Evolutionary conservation across 805 yeast genomes (phyloP), one percentile per base, ranked within the genome.

Genomic region (Barnettozyma sucrosica): DNA sequence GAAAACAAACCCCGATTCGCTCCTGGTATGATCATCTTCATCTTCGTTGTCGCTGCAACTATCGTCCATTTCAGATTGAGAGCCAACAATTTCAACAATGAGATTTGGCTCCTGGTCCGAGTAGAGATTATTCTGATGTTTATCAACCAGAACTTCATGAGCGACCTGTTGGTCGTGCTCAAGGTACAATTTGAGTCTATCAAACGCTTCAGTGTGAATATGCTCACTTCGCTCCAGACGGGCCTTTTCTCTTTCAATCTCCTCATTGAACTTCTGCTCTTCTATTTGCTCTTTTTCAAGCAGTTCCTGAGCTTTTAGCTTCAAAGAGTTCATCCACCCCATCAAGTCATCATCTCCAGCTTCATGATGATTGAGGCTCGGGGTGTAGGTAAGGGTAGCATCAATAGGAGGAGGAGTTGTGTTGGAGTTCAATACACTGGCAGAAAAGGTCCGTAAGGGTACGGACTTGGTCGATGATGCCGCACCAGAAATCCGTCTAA

Each of bases 231-330:
- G 53, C 52, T 63, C 55, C 18, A 53, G 32, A 7, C 46, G 45
- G 19, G 45, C 36, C 23, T 45, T 54, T 32, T 72, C 76, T 11
- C 54, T 49, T 33, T 65, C 64, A 10, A 74, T 44, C 28, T 64
- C 61, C 11, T 65, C 63, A 37, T 69, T 66, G 45, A 71, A 68
- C 28, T 49, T 44, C 36, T 58, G 57, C 47, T 74, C 77, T 36
- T 72, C 70, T 18, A 53, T 51, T 30, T 61, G 61, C 8, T 68
- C 66, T 23, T 64, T 53, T 14, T 55, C 52, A 13, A 69, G 50
- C 11, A 65, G 61, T 7, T 55, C 53, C 28, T 61, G 50, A 13
- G 72, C 74, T 39, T 65, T 61, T 9, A 44, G 49, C 41, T 66
- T 70, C 48, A 71, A 47, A 3, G 63, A 55, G 14, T 57, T 51